Conservation (phyloP, 2,329 filamentous ascomycete genomes). For the Talaromyces sp. region DNA sequence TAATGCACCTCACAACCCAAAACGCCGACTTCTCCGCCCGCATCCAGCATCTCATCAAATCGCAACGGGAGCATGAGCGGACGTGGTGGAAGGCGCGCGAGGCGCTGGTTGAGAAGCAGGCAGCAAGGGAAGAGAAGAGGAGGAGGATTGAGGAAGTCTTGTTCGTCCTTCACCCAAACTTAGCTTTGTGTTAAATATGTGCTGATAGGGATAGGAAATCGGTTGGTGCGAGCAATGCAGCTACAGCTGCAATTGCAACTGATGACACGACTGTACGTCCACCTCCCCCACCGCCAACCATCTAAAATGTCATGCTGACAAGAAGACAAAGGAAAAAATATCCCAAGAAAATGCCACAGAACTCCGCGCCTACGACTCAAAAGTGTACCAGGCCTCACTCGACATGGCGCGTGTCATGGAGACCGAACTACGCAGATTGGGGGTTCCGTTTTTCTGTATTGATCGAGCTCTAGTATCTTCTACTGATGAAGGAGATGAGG, state of each 20-base stretch:
- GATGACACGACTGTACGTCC: neutral
- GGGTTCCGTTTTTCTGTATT: constrained; percentile 62
- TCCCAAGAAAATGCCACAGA: constrained; percentile 55
- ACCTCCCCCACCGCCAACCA: neutral
- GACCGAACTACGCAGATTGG: constrained; percentile 55
- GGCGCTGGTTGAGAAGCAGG: constrained; percentile 53
- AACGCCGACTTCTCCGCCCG: constrained; percentile 47
- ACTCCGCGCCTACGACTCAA: constrained; percentile 58
- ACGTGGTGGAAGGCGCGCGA: constrained; percentile 59
- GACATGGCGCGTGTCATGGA: constrained; percentile 61
- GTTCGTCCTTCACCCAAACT: constrained; percentile 35
- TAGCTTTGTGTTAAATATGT: neutral
- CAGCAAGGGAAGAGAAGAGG: constrained; percentile 53
- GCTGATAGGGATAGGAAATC: constrained; percentile 39
- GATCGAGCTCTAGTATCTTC: constrained; percentile 38
- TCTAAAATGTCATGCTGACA: neutral
- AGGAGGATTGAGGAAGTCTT: constrained; percentile 56
- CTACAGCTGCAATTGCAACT: constrained; percentile 18
- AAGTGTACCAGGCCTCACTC: constrained; percentile 60
- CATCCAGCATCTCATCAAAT: constrained; percentile 59
- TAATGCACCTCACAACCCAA: constrained; percentile 50
- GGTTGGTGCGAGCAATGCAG: constrained; percentile 43
- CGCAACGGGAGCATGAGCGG: constrained; percentile 62
- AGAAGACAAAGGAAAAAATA: neutral
- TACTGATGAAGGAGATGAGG: constrained; percentile 39